Percentiles rank a stretch among this genome's conserved stretches.
Conservation (phyloP, 169 alveolate genomes). For the Babesia ovata region DNA sequence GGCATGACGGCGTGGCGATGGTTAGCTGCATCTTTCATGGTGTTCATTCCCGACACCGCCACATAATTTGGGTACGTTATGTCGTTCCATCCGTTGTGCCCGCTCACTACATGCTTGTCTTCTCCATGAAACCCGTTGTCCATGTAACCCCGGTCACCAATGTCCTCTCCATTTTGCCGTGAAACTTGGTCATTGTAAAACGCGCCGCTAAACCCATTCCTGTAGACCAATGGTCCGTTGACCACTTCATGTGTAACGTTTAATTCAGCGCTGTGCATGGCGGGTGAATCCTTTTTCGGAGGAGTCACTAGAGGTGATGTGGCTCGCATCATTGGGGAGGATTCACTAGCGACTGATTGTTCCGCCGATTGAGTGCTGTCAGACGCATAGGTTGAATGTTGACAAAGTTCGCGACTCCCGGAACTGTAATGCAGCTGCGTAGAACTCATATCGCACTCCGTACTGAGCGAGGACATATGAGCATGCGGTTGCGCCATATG, state of each 20-base stretch:
- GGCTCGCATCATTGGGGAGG: slow-evolving; percentile 4
- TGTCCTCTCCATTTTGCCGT: neutral
- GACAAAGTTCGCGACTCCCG: neutral
- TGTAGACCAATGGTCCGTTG: neutral
- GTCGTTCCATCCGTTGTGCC: slow-evolving; percentile 3
- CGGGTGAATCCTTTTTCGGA: neutral
- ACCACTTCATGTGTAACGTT: neutral
- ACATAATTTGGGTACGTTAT: neutral
- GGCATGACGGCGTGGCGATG: slow-evolving; percentile 3
- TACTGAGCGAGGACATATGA: neutral
- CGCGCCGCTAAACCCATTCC: neutral
- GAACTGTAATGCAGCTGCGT: neutral
- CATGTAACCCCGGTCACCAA: slow-evolving; percentile 5
- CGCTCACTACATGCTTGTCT: neutral
- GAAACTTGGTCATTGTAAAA: neutral
- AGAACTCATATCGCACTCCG: neutral
- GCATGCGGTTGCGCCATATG: neutral
- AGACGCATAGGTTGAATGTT: neutral
- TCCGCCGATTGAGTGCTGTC: neutral
- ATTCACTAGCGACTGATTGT: slow-evolving; percentile 12
- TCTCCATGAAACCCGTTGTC: neutral
- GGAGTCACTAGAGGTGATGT: neutral
- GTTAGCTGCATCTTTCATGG: neutral
- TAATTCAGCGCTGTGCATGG: neutral
- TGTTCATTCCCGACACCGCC: neutral